These are phyloP conservation scores for Cladosporium sphaerospermum DNA, from an alignment of 2,329 filamentous ascomycete genomes.

Conservation along the genomic window DNA sequence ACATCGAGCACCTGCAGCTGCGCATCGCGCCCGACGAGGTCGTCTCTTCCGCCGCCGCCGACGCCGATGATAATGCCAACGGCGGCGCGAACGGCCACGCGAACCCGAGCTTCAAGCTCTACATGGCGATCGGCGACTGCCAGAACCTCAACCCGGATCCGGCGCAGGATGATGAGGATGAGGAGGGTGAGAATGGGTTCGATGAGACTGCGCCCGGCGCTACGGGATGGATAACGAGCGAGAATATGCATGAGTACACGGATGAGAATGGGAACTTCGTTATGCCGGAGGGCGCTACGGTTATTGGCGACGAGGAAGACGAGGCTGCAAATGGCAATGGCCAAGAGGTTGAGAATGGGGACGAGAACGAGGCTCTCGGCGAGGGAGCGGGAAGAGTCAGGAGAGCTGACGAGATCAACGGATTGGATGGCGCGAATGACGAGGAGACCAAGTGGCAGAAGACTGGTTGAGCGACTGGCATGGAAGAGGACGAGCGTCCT, in stretches of 20 bases:
- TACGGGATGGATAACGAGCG: constrained; percentile 81
- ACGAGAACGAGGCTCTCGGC: constrained; percentile 25
- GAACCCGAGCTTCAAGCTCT: constrained; percentile 47
- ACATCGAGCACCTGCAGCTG: constrained; percentile 59
- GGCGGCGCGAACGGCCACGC: constrained; percentile 14
- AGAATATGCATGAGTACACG: constrained; percentile 81
- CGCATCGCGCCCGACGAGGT: constrained; percentile 51
- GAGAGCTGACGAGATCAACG: constrained; percentile 40
- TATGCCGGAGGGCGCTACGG: constrained; percentile 59
- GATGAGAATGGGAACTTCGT: constrained; percentile 77
- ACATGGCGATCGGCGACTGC: constrained; percentile 65
- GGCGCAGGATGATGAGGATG: constrained; percentile 36
- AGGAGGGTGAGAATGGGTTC: constrained; percentile 15
- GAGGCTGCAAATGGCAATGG: constrained; percentile 25
- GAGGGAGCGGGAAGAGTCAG: constrained; percentile 28
- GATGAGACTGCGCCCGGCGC: constrained; percentile 63
- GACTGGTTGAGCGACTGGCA: constrained; percentile 35
- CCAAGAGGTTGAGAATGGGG: constrained; percentile 18
- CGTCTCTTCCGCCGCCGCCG: neutral
- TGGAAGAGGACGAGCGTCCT: neutral
- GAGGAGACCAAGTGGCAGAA: constrained; percentile 49
- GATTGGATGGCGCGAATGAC: constrained; percentile 22
- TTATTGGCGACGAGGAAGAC: constrained; percentile 49
- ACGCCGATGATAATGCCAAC: neutral
- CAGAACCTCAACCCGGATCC: constrained; percentile 72